Percentiles rank a stretch among this genome's conserved stretches.
phyloP scores from a whole-genome alignment of 441 rosid species.

The Flueggea neowawraea region DNA sequence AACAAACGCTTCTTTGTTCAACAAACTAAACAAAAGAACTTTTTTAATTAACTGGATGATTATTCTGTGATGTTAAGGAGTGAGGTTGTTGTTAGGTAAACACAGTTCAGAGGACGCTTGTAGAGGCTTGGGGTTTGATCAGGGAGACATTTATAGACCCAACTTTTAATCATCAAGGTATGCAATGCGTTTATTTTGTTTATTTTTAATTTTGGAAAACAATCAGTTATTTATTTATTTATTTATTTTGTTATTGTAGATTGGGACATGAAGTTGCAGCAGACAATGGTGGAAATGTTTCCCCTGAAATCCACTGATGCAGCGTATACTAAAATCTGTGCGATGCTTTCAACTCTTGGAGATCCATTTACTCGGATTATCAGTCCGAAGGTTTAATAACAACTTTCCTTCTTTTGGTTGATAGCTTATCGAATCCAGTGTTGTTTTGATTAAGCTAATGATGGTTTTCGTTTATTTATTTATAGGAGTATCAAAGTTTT shows the following conservation, averaged over 20 bases:
- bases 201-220: not conserved
- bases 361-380: constrained; percentile 91
- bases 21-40: too few relatives aligned
- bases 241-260: constrained; percentile 35
- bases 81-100: constrained; percentile 49
- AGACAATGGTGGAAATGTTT: constrained; percentile 91
- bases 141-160: constrained; percentile 89
- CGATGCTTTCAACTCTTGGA: constrained; percentile 92
- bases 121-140: constrained; percentile 94
- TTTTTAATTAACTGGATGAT: too few relatives aligned
- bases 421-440: not conserved
- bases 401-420: not conserved
- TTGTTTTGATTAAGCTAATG: constrained; percentile 3
- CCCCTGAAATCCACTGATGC: constrained; percentile 84
- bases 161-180: constrained; percentile 89
- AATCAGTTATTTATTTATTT: too few relatives aligned
- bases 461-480: not conserved
- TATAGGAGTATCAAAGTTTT: constrained; percentile 85
- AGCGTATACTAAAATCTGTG: constrained; percentile 66
- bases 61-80: constrained; percentile 2
- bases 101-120: constrained; percentile 87
- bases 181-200: not conserved
- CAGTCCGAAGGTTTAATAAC: constrained; percentile 67
- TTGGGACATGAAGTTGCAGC: constrained; percentile 89
- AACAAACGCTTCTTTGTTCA: too few relatives aligned